Evolutionary conservation across 1,284 basidiomycete genomes (phyloP).

Genomic region (Salmacisia buchloeana): DNA sequence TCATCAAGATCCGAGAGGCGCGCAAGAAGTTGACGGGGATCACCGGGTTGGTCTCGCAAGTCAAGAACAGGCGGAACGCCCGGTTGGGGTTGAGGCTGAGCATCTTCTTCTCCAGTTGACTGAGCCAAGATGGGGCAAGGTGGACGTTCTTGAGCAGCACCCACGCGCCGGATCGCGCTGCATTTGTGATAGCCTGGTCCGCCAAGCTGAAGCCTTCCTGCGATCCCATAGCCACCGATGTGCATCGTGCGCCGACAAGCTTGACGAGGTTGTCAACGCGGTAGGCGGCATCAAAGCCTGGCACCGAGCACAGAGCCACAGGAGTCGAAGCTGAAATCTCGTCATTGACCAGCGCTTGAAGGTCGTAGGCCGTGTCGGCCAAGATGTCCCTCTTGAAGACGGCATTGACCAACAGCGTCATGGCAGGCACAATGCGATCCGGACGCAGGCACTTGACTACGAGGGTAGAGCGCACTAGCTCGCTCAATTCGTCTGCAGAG

Average conservation of each 20-base stretch:
- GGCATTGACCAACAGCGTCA: constrained; percentile 65
- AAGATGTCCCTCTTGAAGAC: constrained; percentile 78
- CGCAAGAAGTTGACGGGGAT: constrained; percentile 46
- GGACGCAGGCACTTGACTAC: constrained; percentile 84
- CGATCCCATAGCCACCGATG: constrained; percentile 47
- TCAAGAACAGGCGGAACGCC: constrained; percentile 46
- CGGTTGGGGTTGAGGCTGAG: constrained; percentile 36
- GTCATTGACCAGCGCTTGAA: constrained; percentile 28
- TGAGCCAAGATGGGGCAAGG: constrained; percentile 44
- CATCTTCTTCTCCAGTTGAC: constrained; percentile 46
- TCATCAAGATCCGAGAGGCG: constrained; percentile 44
- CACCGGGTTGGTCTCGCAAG: constrained; percentile 45
- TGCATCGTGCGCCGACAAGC: constrained; percentile 28
- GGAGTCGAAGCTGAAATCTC: constrained; percentile 38
- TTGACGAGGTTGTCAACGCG: constrained; percentile 42
- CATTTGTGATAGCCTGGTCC: constrained; percentile 43
- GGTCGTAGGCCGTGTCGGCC: constrained; percentile 22
- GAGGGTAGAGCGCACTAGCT: constrained; percentile 53
- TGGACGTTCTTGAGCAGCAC: constrained; percentile 49
- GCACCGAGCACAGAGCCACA: constrained; percentile 44
- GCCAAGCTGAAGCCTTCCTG: constrained; percentile 44
- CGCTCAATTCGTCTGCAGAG: constrained; percentile 2
- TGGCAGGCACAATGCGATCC: constrained; percentile 77
- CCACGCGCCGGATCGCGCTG: constrained; percentile 42
- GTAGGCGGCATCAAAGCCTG: constrained; percentile 46